Conservation (phyloP, 2,329 filamentous ascomycete genomes). For the Apiospora rasikravindrae region DNA sequence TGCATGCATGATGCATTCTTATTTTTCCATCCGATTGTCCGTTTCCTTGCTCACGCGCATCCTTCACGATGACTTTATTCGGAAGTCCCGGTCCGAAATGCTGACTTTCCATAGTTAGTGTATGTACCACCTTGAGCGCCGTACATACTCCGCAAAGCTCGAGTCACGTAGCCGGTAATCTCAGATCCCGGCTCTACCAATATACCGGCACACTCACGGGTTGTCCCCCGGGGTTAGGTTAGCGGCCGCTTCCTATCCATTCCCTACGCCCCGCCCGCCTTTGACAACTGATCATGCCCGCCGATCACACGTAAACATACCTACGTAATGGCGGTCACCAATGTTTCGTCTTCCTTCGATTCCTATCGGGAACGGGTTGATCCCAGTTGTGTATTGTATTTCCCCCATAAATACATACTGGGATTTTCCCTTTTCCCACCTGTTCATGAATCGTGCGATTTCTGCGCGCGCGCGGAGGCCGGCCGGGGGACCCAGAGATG, state of each 20-base stretch:
- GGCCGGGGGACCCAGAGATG: not conserved
- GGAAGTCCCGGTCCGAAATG: not conserved
- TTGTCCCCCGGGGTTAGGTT: no score
- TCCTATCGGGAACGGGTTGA: not conserved
- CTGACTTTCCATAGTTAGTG: not conserved
- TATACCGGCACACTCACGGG: not conserved
- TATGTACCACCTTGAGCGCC: not conserved
- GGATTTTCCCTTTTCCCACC: slow-evolving; percentile 18
- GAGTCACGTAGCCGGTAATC: not conserved
- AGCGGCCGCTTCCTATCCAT: no score
- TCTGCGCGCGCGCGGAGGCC: not conserved
- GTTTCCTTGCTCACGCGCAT: not conserved
- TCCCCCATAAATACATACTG: not conserved
- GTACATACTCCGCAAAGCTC: not conserved
- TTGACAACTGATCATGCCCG: not conserved
- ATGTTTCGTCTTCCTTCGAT: not conserved
- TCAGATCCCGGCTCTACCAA: not conserved
- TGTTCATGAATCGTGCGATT: not conserved
- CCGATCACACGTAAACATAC: not conserved
- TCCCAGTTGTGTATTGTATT: not conserved
- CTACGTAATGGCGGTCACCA: not conserved
- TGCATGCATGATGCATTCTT: not conserved
- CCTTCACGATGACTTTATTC: not conserved
- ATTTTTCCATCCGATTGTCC: not conserved
- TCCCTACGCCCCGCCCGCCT: not conserved